Evolutionary conservation across 2,329 filamentous ascomycete species (phyloP), one percentile per base, ranked within the genome.

Genomic region (Fusarium concolor): DNA sequence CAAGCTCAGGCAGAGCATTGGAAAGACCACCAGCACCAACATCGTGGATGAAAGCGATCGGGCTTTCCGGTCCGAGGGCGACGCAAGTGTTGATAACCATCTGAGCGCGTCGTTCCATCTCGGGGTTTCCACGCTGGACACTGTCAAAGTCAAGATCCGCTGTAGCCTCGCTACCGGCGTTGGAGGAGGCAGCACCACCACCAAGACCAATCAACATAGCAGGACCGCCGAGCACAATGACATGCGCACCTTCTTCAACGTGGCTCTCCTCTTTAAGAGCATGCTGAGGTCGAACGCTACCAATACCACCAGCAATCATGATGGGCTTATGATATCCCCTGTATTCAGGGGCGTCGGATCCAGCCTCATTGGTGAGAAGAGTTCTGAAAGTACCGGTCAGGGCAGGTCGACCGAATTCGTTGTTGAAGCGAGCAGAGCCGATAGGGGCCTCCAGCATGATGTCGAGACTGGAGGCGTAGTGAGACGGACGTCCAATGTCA

Each of bases 391-490:
- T 95, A 22, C 96, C 96, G 4, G 91, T 87, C 14, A 96, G 90
- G 75, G 91, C 94, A 35, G 96, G 95, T 37, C 96, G 88, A 26
- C 96, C 96, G 74, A 98, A 99, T 76, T 97, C 96, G 76, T 99
- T 99, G 84, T 98, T 98, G 84, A 97, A 98, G 20, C 93, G 89
- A 50, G 96, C 96, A 73, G 92, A 96, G 35, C 96, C 96, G 72
- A 99, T 96, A 1, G 96, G 96, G 0, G 94, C 96, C 78, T 99
- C 95, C 12, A 98, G 85, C 95, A 99, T 98, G 72, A 99, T 98
- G 76, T 98, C 94, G 37, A 97, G 83, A 80, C 92, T 94, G 81
- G 93, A 97, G 20, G 96, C 94, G 75, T 97, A 96, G 80, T 99
- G 96, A 43, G 89, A 87, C 6, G 96, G 96, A 76, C 92, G 94